These are phyloP conservation scores for Stenogyne calaminthoides DNA, from an alignment of 305 asterid genomes.

Conservation along the genomic window DNA sequence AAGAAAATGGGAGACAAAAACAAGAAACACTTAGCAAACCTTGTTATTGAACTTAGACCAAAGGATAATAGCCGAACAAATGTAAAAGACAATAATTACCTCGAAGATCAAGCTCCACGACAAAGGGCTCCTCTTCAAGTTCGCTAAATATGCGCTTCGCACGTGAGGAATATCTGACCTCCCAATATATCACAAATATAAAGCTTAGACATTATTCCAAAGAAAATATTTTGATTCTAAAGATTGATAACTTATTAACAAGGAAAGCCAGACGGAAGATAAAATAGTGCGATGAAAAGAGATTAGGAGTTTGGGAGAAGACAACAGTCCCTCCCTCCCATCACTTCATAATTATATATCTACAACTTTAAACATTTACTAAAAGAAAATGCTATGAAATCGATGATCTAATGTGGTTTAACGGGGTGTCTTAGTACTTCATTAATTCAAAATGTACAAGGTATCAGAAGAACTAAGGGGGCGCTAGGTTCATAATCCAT, in stretches of 20 bases:
- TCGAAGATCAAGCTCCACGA: constrained; percentile 97
- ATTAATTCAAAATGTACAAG: not conserved
- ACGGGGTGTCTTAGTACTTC: not conserved
- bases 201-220: constrained; percentile 1
- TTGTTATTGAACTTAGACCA: not conserved
- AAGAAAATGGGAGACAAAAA: not conserved
- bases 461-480: not conserved
- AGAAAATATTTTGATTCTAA: not conserved
- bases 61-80: not conserved
- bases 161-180: constrained; percentile 61
- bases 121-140: constrained; percentile 78
- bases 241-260: not conserved
- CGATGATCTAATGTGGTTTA: not conserved
- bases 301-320: not conserved
- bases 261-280: not conserved
- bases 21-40: constrained; percentile 7
- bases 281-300: not conserved
- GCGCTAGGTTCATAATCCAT: too few species aligned
- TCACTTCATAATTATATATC: not conserved
- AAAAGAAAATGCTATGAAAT: not conserved
- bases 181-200: constrained; percentile 23
- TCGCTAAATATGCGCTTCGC: constrained; percentile 67
- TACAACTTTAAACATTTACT: not conserved
- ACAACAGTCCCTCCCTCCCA: too few species aligned
- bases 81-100: constrained; percentile 40